Base-by-base conservation (phyloP, 495 filamentous ascomycete species). In the Amniculicola lignicola region DNA sequence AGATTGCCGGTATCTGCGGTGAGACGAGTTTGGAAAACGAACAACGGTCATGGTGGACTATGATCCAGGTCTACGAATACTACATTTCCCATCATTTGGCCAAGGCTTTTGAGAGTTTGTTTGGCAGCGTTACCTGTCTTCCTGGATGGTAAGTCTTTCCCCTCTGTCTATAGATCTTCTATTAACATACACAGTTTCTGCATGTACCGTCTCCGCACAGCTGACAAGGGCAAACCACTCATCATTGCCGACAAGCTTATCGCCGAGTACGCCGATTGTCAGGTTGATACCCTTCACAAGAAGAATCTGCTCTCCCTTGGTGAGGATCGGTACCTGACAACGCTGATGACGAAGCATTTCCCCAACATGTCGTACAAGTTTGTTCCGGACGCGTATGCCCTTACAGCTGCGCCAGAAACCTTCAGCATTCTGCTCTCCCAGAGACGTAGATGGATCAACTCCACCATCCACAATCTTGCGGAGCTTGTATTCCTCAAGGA, bases 11-110 rank as follows among this genome's bases (percentile, higher is more conserved):
- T 62, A 96, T 98, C 54, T 98, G 93, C 72, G 93, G 93, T 62
- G 93, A 98, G 68, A 98, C 93, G 3, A 94, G 87, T 76, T 77
- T 97, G 54, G 87, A 95, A 70, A 98, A 98, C 61, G 91, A 96
- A 72, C 86, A 96, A 62, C 75, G 84, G 18, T 90, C 83, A 61
- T 97, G 91, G 90, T 94, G 89, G 89, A 98, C 94, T 9, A 98
- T 98, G 93, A 98, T 98, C 67, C 93, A 98, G 70, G 93, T 96
- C 52, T 96, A 96, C 72, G 91, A 96, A 71, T 96, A 96, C 75
- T 96, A 87, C 70, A 96, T 96, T 67, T 95, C 90, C 18, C 91
- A 96, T 77, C 85, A 96, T 71, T 73, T 96, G 57, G 73, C 90
- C 29, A 96, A 96, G 76, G 88, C 91, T 50, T 96, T 96, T 62